phyloP scores from a whole-genome alignment of 495 filamentous ascomycete genomes.

The Neurospora sp. region DNA sequence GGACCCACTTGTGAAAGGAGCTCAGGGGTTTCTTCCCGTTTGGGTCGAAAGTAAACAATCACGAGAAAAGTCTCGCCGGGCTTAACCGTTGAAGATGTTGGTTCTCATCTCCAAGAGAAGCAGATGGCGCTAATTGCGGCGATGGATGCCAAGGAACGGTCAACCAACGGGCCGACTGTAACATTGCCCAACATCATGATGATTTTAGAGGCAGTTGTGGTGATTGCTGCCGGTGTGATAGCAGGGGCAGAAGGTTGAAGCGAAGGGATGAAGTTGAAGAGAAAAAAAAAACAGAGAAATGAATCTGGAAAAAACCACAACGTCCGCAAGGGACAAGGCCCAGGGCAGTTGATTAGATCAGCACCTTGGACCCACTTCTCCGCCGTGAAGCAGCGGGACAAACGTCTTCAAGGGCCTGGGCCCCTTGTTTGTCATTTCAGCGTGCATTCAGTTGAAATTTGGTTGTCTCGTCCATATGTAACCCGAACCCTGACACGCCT shows the following conservation, averaged over 20 bases:
- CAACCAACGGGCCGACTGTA: too few species aligned
- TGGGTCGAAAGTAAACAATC: neutral
- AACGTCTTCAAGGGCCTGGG: neutral
- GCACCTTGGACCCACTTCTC: neutral
- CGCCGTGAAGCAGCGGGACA: neutral
- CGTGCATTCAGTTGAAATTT: neutral
- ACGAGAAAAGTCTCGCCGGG: neutral
- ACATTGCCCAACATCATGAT: too few species aligned
- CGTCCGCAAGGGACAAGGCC: too few species aligned
- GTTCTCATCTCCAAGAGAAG: neutral
- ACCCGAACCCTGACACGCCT: neutral
- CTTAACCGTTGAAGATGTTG: neutral
- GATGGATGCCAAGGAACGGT: too few species aligned
- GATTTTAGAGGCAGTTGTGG: too few species aligned
- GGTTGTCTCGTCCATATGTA: neutral
- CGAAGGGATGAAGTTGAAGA: too few species aligned
- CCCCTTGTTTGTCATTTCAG: neutral
- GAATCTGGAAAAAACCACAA: too few species aligned
- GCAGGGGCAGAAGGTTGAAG: too few species aligned
- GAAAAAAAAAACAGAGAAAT: too few species aligned
- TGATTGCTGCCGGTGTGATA: too few species aligned
- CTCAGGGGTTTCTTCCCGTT: neutral
- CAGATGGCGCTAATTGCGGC: neutral
- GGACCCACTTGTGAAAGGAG: neutral
- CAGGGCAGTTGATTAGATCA: neutral